phyloP scores from a whole-genome alignment of 2,329 filamentous ascomycete species.

The Thermothelomyces thermophilus region DNA sequence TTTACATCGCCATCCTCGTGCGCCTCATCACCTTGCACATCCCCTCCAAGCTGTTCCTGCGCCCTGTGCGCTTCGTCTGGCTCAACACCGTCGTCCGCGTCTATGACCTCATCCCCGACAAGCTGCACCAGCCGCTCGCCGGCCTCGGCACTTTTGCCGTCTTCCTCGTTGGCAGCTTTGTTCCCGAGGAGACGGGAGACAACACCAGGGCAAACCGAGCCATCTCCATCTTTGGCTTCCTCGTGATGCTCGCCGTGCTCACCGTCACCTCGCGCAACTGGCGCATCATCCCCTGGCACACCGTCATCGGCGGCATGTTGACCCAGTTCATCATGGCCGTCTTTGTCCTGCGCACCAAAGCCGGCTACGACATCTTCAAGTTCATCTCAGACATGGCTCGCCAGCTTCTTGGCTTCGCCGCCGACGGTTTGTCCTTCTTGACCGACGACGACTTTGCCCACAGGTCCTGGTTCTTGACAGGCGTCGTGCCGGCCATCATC shows the following conservation, averaged over 20 bases:
- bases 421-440: slow-evolving; percentile 67
- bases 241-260: slow-evolving; percentile 61
- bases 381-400: slow-evolving; percentile 74
- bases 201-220: slow-evolving; percentile 78
- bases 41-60: slow-evolving; percentile 16
- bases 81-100: slow-evolving; percentile 15
- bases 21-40: slow-evolving; percentile 17
- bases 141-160: slow-evolving; percentile 60
- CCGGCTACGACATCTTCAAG: slow-evolving; percentile 81
- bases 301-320: slow-evolving; percentile 83
- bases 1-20: slow-evolving; percentile 21
- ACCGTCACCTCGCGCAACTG: slow-evolving; percentile 67
- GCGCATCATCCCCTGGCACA: slow-evolving; percentile 61
- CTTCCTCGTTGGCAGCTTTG: slow-evolving; percentile 73
- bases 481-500: slow-evolving; percentile 84
- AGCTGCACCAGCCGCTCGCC: slow-evolving; percentile 55
- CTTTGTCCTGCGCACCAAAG: slow-evolving; percentile 75
- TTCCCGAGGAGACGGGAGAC: slow-evolving; percentile 60
- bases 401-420: slow-evolving; percentile 68
- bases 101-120: slow-evolving; percentile 52
- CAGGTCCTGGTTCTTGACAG: slow-evolving; percentile 62
- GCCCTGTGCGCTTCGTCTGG: slow-evolving; percentile 19
- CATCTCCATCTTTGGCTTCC: slow-evolving; percentile 71
- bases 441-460: slow-evolving; percentile 41
- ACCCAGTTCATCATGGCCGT: slow-evolving; percentile 82